Percentiles rank a stretch among this genome's conserved stretches.
Conservation (phyloP, 148 eudicot species). For the Vaccinium darrowii region DNA sequence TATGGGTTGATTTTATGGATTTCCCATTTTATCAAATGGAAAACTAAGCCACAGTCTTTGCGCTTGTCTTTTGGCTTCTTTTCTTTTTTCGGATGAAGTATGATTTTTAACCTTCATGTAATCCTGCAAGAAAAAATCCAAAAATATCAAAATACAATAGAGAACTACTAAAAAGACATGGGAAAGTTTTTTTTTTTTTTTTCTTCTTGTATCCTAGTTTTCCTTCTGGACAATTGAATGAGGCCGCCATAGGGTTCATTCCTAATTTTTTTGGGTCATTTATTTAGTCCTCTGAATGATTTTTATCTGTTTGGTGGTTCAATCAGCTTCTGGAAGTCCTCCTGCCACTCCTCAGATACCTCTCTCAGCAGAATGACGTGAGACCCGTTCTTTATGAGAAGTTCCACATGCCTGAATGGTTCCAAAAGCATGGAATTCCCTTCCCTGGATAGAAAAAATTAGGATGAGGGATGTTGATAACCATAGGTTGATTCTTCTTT, state of each 20-base stretch:
- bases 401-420: conserved; percentile 97
- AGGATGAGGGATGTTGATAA: not conserved
- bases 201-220: not conserved
- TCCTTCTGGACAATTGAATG: not conserved
- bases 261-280: not conserved
- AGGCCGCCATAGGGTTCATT: not conserved
- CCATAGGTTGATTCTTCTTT: not conserved
- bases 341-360: conserved; percentile 83
- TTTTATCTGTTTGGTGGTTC: conserved; percentile 12
- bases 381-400: conserved; percentile 73
- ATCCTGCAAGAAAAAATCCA: no score
- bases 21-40: no score
- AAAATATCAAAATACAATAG: no score
- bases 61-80: no score
- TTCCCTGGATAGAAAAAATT: conserved; percentile 46
- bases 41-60: no score
- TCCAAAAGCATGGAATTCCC: conserved; percentile 90
- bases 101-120: no score
- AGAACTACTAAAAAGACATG: not conserved
- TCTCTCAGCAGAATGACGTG: conserved; percentile 71
- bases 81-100: no score
- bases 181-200: not conserved
- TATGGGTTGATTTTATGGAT: no score
- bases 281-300: not conserved
- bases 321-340: conserved; percentile 83